These are phyloP conservation scores for Kalmusia sp. DNA, from an alignment of 2,329 filamentous ascomycete genomes.

Conservation along the genomic window DNA sequence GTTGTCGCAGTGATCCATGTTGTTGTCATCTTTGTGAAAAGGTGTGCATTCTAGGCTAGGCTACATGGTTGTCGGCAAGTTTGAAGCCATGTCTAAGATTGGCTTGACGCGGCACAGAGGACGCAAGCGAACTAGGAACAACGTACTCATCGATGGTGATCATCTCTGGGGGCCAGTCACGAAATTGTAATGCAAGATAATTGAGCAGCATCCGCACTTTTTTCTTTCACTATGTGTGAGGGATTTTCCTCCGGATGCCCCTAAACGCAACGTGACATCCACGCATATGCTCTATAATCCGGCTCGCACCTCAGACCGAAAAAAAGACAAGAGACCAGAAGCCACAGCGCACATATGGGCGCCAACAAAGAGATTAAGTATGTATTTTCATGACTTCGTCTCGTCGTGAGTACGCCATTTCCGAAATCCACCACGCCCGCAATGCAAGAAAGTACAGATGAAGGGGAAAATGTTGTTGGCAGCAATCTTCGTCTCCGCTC, in stretches of 20 bases:
- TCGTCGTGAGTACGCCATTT: constrained; percentile 38
- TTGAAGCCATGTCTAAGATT: no score
- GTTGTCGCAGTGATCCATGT: no score
- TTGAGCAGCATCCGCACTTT: neutral
- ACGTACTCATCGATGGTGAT: no score
- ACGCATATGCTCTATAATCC: constrained; percentile 3
- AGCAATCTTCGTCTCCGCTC: neutral
- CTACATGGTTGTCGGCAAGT: no score
- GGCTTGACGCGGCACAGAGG: no score
- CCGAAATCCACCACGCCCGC: constrained; percentile 30
- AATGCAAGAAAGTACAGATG: constrained; percentile 43
- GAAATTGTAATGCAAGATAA: neutral
- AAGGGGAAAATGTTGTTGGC: constrained; percentile 15
- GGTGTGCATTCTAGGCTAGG: no score
- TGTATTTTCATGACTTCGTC: constrained; percentile 45
- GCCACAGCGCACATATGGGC: neutral
- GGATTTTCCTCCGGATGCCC: neutral
- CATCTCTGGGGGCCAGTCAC: neutral
- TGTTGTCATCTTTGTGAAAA: no score
- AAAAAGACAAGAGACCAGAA: constrained; percentile 2
- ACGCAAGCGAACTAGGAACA: no score
- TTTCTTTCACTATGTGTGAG: constrained; percentile 8
- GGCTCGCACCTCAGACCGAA: neutral
- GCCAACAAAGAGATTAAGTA: constrained; percentile 28
- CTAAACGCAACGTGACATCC: neutral